Percentiles rank a stretch among this genome's conserved stretches.
Conservation (phyloP, 257 asterid genomes). For the Gentiana macrophylla region DNA sequence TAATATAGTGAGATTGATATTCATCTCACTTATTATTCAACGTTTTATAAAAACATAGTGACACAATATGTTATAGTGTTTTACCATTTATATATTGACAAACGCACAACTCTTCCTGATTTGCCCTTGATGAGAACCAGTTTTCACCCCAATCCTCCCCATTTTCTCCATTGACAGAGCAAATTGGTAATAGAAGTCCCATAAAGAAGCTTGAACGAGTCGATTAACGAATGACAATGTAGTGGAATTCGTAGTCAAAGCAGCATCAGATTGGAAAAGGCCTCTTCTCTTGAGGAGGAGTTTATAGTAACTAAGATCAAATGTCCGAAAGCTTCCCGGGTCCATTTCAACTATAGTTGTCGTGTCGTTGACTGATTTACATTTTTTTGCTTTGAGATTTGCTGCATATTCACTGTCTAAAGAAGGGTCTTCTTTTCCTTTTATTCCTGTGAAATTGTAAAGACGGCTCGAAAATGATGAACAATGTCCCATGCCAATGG, state of each 20-base stretch:
- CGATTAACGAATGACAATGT: conserved; percentile 27
- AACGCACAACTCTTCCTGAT: conserved; percentile 54
- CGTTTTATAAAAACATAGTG: too few relatives aligned
- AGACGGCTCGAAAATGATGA: conserved; percentile 37
- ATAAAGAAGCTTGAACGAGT: conserved; percentile 22
- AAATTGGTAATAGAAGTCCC: conserved; percentile 36
- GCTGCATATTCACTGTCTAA: conserved; percentile 56
- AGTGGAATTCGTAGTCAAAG: conserved; percentile 29
- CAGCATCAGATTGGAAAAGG: conserved; percentile 51
- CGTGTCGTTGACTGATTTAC: conserved; percentile 29
- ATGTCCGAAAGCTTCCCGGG: conserved; percentile 57
- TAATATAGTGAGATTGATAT: too few relatives aligned
- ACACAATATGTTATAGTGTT: too few relatives aligned
- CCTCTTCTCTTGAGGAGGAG: conserved; percentile 59
- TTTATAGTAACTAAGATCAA: conserved; percentile 54
- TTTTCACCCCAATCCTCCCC: conserved; percentile 43
- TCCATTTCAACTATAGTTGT: conserved; percentile 50
- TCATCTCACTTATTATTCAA: too few relatives aligned
- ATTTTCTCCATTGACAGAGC: conserved; percentile 62
- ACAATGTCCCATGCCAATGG: conserved; percentile 57
- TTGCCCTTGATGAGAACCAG: conserved; percentile 44
- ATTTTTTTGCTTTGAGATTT: conserved; percentile 39
- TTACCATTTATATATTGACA: conserved; percentile 17
- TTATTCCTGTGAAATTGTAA: conserved; percentile 50
- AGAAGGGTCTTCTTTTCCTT: conserved; percentile 52